Base-by-base conservation (phyloP, 495 filamentous ascomycete genomes). In the Aspergillus olivimuriae region DNA sequence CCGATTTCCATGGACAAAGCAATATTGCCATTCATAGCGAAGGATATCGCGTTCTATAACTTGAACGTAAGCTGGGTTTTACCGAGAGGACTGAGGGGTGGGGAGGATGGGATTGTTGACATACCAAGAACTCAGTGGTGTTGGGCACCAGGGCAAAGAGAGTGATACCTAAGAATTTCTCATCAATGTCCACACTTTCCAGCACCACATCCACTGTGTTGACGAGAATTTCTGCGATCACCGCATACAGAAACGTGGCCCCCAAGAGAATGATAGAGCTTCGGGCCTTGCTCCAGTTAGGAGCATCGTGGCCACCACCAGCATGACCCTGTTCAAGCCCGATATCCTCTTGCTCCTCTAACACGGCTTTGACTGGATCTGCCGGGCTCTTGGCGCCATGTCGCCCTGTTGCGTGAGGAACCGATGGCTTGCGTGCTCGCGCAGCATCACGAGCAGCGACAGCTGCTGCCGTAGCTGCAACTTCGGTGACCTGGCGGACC, bases 21-120 rank as follows among this genome's bases (percentile, higher is more conserved):
- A 57, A 99, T 97, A 64, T 99, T 99, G n/a, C 92, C 92, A 55
- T 99, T 97, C 94, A 99, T 99, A 33, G 92, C 92, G 62, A 99
- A 99, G 2, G 89, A 95, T 44, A 99, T 97, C 57, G 94, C 92
- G 60, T 99, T 99, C 87, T 92, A 55, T 35, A 39, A 18, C 39
- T 35, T 34, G 20, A 19, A 48, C 10, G 58, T 77, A 57, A 77
- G 68, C 43, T 28, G 34, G 22, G 18, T 34, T 40, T 1, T 12
- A 6, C 24, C 24, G 6, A 6, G 24, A 28, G 5, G 20, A 47
- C 18, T 26, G 12, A 39, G 34, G 31, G 30, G 22, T 3, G 3
- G 18, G 6, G 12, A 9, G 7, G 22, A 21, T 18, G 32, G 41
- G 34, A 17, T 33, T 12, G 30, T n/a, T 16, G 42, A 60, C 81